A percentile compares a stretch with the other conserved stretches of the same genome.
Conservation (phyloP, 2,329 filamentous ascomycete species). For the Fusarium sp. region DNA sequence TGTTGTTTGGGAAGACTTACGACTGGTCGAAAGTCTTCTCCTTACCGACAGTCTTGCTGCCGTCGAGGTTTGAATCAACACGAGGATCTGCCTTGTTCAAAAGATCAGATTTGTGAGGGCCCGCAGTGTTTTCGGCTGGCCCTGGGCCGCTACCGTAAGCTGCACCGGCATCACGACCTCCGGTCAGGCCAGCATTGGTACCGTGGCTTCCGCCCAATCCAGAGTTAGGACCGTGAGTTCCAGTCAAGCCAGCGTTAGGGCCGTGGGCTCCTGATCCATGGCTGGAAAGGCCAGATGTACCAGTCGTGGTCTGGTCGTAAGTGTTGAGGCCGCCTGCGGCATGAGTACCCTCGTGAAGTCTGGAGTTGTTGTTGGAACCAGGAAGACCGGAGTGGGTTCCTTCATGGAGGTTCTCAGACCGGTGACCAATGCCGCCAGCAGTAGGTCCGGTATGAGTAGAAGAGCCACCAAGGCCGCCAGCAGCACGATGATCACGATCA, state of each 20-base stretch:
- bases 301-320: constrained; percentile 35
- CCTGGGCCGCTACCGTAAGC: constrained; percentile 52
- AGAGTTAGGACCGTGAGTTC: not conserved
- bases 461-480: too few relatives aligned
- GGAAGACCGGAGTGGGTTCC: too few relatives aligned
- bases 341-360: too few relatives aligned
- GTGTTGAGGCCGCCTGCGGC: too few relatives aligned
- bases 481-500: too few relatives aligned
- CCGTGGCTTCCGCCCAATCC: not conserved
- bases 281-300: constrained; percentile 27
- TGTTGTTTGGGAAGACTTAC: constrained; percentile 50
- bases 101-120: constrained; percentile 62
- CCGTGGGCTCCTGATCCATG: constrained; percentile 31
- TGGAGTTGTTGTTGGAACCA: too few relatives aligned
- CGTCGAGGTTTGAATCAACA: constrained; percentile 66
- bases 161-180: constrained; percentile 17
- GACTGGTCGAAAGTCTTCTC: constrained; percentile 62
- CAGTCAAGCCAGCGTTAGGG: constrained; percentile 23
- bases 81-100: constrained; percentile 67
- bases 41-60: constrained; percentile 61
- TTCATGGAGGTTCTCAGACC: not conserved
- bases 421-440: too few relatives aligned
- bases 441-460: too few relatives aligned
- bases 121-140: constrained; percentile 47
- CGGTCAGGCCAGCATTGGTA: constrained; percentile 13